Conservation (phyloP, 768 basidiomycete species). For the Fomitopsis serialis region DNA sequence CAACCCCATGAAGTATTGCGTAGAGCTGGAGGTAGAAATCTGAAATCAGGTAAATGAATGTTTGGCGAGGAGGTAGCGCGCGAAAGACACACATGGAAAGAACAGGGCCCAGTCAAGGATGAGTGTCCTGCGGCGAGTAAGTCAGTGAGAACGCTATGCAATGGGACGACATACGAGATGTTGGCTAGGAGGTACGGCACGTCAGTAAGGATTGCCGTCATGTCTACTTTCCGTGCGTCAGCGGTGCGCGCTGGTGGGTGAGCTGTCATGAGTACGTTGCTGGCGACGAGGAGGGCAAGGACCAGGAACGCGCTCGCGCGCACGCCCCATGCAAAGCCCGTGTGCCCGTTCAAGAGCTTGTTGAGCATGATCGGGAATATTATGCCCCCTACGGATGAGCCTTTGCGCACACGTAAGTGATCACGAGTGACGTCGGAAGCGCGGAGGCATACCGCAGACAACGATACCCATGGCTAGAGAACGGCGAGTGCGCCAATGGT, state of each 20-base stretch:
- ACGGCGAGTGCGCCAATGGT: slow-evolving; percentile 37
- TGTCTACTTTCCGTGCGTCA: neutral
- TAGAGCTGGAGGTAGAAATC: slow-evolving; percentile 11
- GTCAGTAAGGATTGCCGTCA: slow-evolving; percentile 9
- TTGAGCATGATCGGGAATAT: slow-evolving; percentile 32
- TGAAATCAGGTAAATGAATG: neutral
- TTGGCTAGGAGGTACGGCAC: slow-evolving; percentile 9
- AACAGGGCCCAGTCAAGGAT: slow-evolving; percentile 11
- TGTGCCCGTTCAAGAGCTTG: slow-evolving; percentile 18
- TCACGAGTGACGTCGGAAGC: neutral
- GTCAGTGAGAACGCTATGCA: neutral
- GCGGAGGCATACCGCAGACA: slow-evolving; percentile 5
- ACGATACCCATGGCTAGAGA: slow-evolving; percentile 31
- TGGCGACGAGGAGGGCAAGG: slow-evolving; percentile 12
- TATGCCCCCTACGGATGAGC: slow-evolving; percentile 27
- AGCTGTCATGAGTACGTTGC: slow-evolving; percentile 10
- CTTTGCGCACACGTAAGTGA: neutral
- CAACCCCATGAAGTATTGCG: neutral
- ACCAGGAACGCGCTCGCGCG: slow-evolving; percentile 19
- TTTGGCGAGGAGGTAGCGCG: neutral
- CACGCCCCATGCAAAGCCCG: slow-evolving; percentile 39
- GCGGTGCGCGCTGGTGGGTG: neutral
- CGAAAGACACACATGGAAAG: slow-evolving; percentile 11
- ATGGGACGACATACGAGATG: neutral
- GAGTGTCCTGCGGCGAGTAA: neutral